Percentiles rank a stretch among this genome's conserved stretches.
These are phyloP conservation scores for Pythium dissimile DNA, from an alignment of 352 stramenopile species.

Conservation along the genomic window DNA sequence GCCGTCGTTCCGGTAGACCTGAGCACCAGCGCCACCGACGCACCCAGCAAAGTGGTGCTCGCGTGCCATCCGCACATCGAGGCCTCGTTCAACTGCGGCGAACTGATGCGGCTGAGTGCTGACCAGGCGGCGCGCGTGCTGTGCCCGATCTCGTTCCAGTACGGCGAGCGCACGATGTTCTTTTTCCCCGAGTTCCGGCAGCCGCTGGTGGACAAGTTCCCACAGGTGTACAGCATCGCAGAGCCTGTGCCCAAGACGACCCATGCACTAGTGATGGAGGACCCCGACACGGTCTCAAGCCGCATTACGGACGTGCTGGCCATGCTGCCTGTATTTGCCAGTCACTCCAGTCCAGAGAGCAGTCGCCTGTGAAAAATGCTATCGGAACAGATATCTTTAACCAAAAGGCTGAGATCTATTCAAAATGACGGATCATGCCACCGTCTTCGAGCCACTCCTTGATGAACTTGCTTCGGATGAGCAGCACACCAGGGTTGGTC, in stretches of 20 bases:
- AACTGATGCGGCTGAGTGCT: constrained; percentile 29
- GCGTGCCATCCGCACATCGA: constrained; percentile 39
- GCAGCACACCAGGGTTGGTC: constrained; percentile 55
- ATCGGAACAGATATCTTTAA: neutral
- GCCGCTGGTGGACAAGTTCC: constrained; percentile 23
- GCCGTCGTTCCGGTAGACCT: constrained; percentile 30
- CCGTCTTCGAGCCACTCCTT: constrained; percentile 43
- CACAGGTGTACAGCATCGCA: constrained; percentile 38
- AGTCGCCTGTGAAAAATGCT: neutral
- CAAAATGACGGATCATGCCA: constrained; percentile 16
- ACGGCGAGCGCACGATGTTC: constrained; percentile 39
- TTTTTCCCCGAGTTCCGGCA: constrained; percentile 28
- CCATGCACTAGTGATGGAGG: constrained; percentile 45
- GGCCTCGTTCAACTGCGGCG: constrained; percentile 33
- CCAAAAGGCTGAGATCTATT: neutral
- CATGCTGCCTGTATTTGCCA: neutral
- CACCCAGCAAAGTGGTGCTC: constrained; percentile 10
- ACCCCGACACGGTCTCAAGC: constrained; percentile 23
- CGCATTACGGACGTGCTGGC: constrained; percentile 29
- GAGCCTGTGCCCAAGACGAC: constrained; percentile 30
- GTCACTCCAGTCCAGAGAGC: neutral
- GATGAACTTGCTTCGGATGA: constrained; percentile 48
- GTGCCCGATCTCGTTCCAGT: constrained; percentile 34
- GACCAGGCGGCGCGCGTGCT: constrained; percentile 32
- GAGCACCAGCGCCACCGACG: constrained; percentile 21